Conservation (phyloP, 805 yeast genomes). For the Candida hungchunana region DNA sequence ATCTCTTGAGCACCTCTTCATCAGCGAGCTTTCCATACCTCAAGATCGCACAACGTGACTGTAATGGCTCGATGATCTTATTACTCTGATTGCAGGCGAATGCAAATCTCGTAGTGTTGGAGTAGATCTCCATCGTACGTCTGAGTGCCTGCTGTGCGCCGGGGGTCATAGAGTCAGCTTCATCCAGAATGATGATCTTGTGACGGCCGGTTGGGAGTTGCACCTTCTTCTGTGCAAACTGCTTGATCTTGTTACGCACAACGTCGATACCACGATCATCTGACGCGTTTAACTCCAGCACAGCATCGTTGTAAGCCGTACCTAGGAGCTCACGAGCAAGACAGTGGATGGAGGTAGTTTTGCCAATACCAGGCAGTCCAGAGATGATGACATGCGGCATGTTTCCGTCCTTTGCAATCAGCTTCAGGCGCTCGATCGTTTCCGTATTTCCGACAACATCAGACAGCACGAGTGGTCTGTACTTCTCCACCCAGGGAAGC, state of each 20-base stretch:
- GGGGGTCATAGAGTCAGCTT: conserved; percentile 96
- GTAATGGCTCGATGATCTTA: conserved; percentile 94
- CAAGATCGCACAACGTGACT: conserved; percentile 92
- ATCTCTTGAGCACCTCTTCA: conserved; percentile 75
- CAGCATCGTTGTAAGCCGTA: conserved; percentile 69
- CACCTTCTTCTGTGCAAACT: conserved; percentile 93
- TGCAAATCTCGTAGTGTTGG: conserved; percentile 96
- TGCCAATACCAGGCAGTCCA: conserved; percentile 97
- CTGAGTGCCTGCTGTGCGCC: conserved; percentile 96
- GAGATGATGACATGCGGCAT: conserved; percentile 95
- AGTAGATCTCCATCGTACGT: conserved; percentile 92
- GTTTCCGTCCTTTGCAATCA: conserved; percentile 89
- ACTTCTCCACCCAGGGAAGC: conserved; percentile 77
- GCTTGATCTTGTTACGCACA: conserved; percentile 88
- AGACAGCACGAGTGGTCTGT: conserved; percentile 71
- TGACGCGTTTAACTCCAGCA: conserved; percentile 89
- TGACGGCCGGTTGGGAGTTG: conserved; percentile 84
- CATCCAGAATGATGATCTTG: conserved; percentile 88
- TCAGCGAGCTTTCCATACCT: conserved; percentile 79
- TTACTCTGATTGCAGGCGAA: conserved; percentile 95
- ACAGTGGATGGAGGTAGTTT: conserved; percentile 91
- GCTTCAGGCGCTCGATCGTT: conserved; percentile 75
- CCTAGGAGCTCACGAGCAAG: conserved; percentile 83
- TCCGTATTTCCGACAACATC: conserved; percentile 95
- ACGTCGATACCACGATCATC: conserved; percentile 98